These are phyloP conservation scores for Bullera alba DNA, from an alignment of 768 basidiomycete genomes.

Conservation along the genomic window DNA sequence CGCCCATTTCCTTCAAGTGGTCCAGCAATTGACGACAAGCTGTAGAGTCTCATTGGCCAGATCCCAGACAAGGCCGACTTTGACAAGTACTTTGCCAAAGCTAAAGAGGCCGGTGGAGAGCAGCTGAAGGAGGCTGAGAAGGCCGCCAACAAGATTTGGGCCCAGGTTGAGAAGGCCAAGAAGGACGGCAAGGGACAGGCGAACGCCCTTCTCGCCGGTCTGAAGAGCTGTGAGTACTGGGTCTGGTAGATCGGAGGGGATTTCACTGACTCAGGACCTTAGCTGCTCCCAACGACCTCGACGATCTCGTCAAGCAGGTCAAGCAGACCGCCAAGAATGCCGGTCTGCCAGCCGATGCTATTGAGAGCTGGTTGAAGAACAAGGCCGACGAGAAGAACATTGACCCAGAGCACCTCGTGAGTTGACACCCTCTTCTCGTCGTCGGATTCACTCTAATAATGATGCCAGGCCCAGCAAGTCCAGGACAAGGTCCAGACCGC, in stretches of 20 bases:
- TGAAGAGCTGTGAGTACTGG: constrained; percentile 41
- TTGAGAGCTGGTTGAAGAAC: constrained; percentile 35
- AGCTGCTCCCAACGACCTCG: constrained; percentile 43
- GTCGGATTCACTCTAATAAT: background rate
- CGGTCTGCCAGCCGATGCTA: constrained; percentile 40
- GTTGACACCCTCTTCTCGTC: background rate
- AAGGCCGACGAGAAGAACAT: constrained; percentile 40
- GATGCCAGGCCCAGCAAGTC: constrained; percentile 28
- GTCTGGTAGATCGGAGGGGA: background rate
- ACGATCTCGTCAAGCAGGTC: constrained; percentile 39
- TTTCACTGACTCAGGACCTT: background rate
- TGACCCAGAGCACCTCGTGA: constrained; percentile 32
- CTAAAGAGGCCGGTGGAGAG: constrained; percentile 39
- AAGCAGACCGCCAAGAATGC: constrained; percentile 43
- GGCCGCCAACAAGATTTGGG: constrained; percentile 36
- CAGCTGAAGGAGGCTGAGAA: constrained; percentile 39
- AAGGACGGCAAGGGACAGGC: constrained; percentile 41
- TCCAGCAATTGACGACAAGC: background rate
- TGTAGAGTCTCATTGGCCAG: constrained; percentile 26
- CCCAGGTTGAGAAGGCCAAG: constrained; percentile 35
- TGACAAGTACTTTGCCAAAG: constrained; percentile 31
- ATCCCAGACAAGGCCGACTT: constrained; percentile 34
- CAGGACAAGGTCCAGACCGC: constrained; percentile 23
- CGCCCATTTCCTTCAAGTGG: background rate
- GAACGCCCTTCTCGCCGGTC: constrained; percentile 37